Evolutionary conservation across 345 rosid species (phyloP), one percentile per base, ranked within the genome.

Genomic region (Eucalyptus tenuipes): DNA sequence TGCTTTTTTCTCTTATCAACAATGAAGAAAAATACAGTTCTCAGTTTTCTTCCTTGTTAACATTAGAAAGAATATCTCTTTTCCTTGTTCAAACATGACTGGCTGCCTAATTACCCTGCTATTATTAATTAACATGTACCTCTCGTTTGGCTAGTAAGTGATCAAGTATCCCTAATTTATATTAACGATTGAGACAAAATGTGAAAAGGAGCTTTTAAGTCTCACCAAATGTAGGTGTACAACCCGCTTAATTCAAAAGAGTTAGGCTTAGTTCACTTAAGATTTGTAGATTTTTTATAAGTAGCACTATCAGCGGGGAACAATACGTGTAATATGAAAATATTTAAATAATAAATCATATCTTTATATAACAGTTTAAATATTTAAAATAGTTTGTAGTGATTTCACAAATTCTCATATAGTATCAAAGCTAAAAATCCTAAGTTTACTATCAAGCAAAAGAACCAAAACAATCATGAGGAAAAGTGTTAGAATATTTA

Each of bases 341-440:
- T 18, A 52, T 52, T 20, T 7, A 52, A 52, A 18, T 52, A 52
- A 18, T 52, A 52, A 52, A 52, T 20, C 0, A 52, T 18, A 18
- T 52, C 0, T 52, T 18, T 20, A 0, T 52, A 52, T 52, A 18
- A 18, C 1, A 52, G 1, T 20, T 52, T 52, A 52, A 52, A 52
- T 52, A 52, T 52, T 52, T 52, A 52, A 0, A 2, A 52, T 52
- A 20, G 25, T 52, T 52, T 2, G 1, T 52, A 52, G 0, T 7
- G 2, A 0, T 52, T 5, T 4, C 0, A 52, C 0, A 52, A 52
- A 52, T 52, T 52, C 1, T 52, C 0, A 52, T 4, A 20, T 18
- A 9, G 7, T 52, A 52, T 18, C 1, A 52, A 0, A 52, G 0
- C 1, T 18, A 0, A 18, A 52, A 52, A 52, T 52, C 57, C 4